phyloP scores from a whole-genome alignment of 768 basidiomycete genomes.

The Suillus sp. region DNA sequence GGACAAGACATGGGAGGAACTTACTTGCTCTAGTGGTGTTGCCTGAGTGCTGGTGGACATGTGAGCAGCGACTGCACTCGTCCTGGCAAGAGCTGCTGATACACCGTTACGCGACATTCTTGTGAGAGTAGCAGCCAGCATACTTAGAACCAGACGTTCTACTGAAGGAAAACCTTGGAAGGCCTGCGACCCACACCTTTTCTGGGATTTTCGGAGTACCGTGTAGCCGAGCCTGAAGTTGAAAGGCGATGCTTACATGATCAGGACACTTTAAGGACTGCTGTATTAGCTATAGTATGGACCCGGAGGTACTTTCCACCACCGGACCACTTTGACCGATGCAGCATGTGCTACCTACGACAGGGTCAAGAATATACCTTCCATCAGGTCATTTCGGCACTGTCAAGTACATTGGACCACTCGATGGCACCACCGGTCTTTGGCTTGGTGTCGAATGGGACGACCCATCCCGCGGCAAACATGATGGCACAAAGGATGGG shows the following conservation, averaged over 20 bases:
- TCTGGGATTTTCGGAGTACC: slow-evolving; percentile 5
- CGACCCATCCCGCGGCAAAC: slow-evolving; percentile 79
- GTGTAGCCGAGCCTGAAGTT: not conserved
- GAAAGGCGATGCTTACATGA: slow-evolving; percentile 3
- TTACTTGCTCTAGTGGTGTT: slow-evolving; percentile 29
- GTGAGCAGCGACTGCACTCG: slow-evolving; percentile 36
- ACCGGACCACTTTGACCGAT: slow-evolving; percentile 3
- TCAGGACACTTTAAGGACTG: not conserved
- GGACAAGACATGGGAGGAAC: not conserved
- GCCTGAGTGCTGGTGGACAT: slow-evolving; percentile 32
- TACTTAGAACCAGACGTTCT: slow-evolving; percentile 13
- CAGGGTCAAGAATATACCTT: slow-evolving; percentile 57
- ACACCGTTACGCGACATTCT: slow-evolving; percentile 33
- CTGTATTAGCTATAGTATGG: too few relatives aligned
- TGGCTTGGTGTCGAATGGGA: slow-evolving; percentile 99
- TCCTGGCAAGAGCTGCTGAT: slow-evolving; percentile 31
- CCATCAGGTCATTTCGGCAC: slow-evolving; percentile 60
- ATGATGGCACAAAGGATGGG: slow-evolving; percentile 80
- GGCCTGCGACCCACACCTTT: not conserved
- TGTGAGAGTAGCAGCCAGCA: slow-evolving; percentile 29
- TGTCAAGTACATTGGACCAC: slow-evolving; percentile 65
- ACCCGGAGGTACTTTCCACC: not conserved
- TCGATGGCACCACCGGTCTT: slow-evolving; percentile 60
- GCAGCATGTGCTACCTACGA: not conserved
- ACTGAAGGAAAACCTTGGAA: not conserved